Conservation (phyloP, 2,329 filamentous ascomycete species). For the Fusarium sp. region DNA sequence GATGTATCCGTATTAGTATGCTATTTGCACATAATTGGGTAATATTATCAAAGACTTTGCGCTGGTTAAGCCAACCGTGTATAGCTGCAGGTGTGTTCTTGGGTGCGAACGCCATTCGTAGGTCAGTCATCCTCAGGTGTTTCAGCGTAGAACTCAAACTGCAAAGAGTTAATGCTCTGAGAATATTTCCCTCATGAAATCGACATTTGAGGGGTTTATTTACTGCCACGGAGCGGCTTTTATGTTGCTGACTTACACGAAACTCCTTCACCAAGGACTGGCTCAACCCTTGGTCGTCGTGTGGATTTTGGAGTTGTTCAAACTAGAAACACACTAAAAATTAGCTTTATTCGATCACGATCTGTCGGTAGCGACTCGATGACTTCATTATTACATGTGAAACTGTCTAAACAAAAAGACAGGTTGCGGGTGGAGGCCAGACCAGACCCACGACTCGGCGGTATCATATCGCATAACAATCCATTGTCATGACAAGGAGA, state of each 20-base stretch:
- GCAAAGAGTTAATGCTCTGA: neutral
- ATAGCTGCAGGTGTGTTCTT: neutral
- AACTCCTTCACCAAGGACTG: slow-evolving; percentile 8
- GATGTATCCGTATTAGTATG: no score
- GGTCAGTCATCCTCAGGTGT: neutral
- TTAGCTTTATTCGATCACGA: slow-evolving; percentile 7
- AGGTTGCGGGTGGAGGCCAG: slow-evolving; percentile 14
- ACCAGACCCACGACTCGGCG: neutral
- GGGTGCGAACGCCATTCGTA: neutral
- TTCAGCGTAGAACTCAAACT: neutral
- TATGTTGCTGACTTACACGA: slow-evolving; percentile 14
- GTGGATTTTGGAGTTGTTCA: neutral
- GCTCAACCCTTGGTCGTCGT: slow-evolving; percentile 16
- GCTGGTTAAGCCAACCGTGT: no score
- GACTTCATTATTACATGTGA: slow-evolving; percentile 32
- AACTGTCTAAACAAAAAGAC: slow-evolving; percentile 6
- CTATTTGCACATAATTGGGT: no score
- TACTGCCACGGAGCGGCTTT: neutral
- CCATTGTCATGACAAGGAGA: slow-evolving; percentile 21
- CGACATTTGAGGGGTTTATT: slow-evolving; percentile 27
- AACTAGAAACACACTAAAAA: slow-evolving; percentile 1
- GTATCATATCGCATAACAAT: slow-evolving; percentile 9
- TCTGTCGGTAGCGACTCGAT: slow-evolving; percentile 14
- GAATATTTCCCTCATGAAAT: slow-evolving; percentile 14
- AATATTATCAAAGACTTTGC: no score